phyloP scores from a whole-genome alignment of 768 basidiomycete species.

The Amanita rimosa region DNA sequence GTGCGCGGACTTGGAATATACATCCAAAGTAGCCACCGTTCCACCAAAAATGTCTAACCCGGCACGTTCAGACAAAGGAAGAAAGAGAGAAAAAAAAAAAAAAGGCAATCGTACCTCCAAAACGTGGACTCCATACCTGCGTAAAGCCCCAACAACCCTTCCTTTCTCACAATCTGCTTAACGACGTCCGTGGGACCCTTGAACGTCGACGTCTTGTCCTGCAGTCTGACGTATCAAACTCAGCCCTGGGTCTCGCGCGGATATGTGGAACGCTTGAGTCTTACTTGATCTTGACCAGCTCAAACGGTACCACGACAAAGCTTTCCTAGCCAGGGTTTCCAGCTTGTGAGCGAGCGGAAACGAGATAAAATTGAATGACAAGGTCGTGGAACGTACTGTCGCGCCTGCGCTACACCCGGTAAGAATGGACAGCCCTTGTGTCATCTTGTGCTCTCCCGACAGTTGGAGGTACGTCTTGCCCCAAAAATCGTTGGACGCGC shows the following conservation, averaged over 20 bases:
- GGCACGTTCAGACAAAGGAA: neutral
- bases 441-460: slow-evolving; percentile 76
- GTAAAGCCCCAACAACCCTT: slow-evolving; percentile 81
- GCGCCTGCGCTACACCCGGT: slow-evolving; percentile 95
- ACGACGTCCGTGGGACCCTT: slow-evolving; percentile 90
- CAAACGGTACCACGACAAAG: slow-evolving; percentile 93
- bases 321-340: slow-evolving; percentile 57
- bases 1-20: slow-evolving; percentile 72
- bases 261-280: too few relatives aligned
- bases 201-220: slow-evolving; percentile 88
- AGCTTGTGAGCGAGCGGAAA: too few relatives aligned
- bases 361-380: neutral
- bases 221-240: slow-evolving; percentile 37
- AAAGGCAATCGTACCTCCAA: slow-evolving; percentile 59
- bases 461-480: slow-evolving; percentile 62
- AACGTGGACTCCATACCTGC: slow-evolving; percentile 96
- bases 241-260: too few relatives aligned
- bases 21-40: slow-evolving; percentile 94
- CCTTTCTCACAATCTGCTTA: slow-evolving; percentile 61
- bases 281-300: slow-evolving; percentile 84
- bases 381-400: slow-evolving; percentile 34
- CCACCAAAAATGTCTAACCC: slow-evolving; percentile 69
- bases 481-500: slow-evolving; percentile 91
- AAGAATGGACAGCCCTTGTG: slow-evolving; percentile 71
- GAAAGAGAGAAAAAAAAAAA: too few relatives aligned